Base-by-base conservation (phyloP, 768 basidiomycete species). In the Termitomyces sp. region DNA sequence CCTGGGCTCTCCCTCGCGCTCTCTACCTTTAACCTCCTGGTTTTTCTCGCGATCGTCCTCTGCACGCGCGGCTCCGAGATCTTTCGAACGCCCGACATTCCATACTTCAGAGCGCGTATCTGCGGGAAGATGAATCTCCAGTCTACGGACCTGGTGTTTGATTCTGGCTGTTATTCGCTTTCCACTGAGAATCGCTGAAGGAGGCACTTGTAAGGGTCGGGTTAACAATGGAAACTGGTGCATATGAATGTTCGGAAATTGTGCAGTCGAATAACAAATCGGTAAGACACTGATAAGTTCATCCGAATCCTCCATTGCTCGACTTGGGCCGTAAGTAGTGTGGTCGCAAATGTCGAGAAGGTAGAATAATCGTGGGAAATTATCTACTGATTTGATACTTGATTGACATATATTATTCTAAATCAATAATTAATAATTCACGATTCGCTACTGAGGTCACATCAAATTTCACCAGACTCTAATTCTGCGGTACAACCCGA, bases 11-110 rank as follows among this genome's bases (percentile, higher is more conserved):
- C 69, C 72, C 42, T 76, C 85, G 57, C 77, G 81, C 52, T 67
- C 63, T 63, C 79, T 79, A 22, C 67, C 73, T 61, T 72, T 76
- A 22, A 65, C 58, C 50, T 84, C 85, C 64, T 91, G 87, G 58
- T 89, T 89, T 69, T 86, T 91, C 72, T 91, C 88, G 54, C 79
- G 79, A 68, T 93, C 92, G 64, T 92, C 91, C 53, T 89, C 88
- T 50, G 77, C 68, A 52, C 85, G 80, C 18, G 87, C 89, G 22
- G 67, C 69, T 3, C 90, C 92, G 18, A 91, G 73, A 32, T 84
- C 83, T 66, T 78, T 82, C 16, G 87, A 83, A 58, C 81, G 82
- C 55, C 90, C 88, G n/a, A 68, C 68, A 64, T 89, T 93, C 86
- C 88, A 92, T 16, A 94, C 89, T 61, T 92, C 90, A 18, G 84